These are phyloP conservation scores for Hippophae tibetana DNA, from an alignment of 306 rosid species.

Conservation along the genomic window DNA sequence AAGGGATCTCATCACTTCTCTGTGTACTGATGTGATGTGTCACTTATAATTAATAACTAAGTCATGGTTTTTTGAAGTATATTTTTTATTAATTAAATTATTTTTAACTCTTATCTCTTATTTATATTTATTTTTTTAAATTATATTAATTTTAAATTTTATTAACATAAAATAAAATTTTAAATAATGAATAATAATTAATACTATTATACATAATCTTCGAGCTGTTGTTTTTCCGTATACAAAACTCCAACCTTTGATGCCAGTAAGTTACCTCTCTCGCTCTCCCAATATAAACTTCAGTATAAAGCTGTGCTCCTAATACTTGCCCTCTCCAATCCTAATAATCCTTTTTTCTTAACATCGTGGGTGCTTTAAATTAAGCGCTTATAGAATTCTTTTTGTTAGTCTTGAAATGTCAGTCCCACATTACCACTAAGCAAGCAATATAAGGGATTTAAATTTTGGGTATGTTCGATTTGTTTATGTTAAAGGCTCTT, in stretches of 20 bases:
- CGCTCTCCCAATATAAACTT: neutral
- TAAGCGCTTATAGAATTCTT: too few species aligned
- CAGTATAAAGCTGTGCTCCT: neutral
- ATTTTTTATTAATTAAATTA: too few species aligned
- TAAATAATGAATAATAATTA: too few species aligned
- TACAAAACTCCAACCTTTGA: conserved; percentile 6
- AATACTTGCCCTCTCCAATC: neutral
- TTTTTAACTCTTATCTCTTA: too few species aligned
- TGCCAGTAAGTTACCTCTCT: conserved; percentile 8
- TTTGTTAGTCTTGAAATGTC: too few species aligned
- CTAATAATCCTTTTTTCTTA: neutral
- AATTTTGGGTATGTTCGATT: neutral
- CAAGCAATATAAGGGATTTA: conserved; percentile 1
- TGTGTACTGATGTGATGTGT: too few species aligned
- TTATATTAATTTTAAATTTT: too few species aligned
- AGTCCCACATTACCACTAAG: neutral
- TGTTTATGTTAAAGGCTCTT: neutral
- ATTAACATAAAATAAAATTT: too few species aligned
- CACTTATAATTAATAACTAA: too few species aligned
- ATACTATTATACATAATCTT: neutral
- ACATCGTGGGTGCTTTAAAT: neutral
- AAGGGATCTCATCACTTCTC: neutral
- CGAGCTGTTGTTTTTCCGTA: neutral
- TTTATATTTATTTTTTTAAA: too few species aligned
- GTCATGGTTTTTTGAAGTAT: too few species aligned